Evolutionary conservation across 371 early-diverging fungal genomes (phyloP).

Genomic region (Mortierella sp.): DNA sequence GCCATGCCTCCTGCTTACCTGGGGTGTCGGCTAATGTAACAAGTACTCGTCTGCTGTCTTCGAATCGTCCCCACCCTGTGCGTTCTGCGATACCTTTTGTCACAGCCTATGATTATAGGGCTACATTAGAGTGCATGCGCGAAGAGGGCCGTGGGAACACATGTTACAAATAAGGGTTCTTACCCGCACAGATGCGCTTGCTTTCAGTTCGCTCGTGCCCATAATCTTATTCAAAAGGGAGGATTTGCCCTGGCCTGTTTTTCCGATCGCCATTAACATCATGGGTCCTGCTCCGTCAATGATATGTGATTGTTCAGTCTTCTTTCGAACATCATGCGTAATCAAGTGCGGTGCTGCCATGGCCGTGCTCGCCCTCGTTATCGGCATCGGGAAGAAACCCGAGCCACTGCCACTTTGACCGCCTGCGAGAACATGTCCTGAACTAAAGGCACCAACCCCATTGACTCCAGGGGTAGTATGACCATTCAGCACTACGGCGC

Average conservation of each 20-base stretch:
- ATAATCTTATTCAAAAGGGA: conserved; percentile 62
- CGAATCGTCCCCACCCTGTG: conserved; percentile 59
- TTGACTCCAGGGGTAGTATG: no score
- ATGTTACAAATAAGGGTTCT: not conserved
- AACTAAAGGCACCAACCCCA: no score
- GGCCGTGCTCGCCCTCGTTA: conserved; percentile 27
- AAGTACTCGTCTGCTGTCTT: conserved; percentile 53
- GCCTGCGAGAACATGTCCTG: not conserved
- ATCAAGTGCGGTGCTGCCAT: conserved; percentile 27
- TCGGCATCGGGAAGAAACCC: conserved; percentile 24
- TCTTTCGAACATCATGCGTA: conserved; percentile 34
- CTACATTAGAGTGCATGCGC: not conserved
- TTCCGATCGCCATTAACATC: conserved; percentile 49
- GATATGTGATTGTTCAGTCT: conserved; percentile 30
- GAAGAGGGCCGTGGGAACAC: not conserved
- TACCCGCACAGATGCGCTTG: conserved; percentile 60
- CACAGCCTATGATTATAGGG: conserved; percentile 48
- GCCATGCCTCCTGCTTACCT: conserved; percentile 15
- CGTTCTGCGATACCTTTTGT: conserved; percentile 62
- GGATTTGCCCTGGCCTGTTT: conserved; percentile 57
- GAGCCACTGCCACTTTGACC: conserved; percentile 19
- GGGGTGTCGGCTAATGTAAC: conserved; percentile 66
- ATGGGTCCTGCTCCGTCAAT: conserved; percentile 46
- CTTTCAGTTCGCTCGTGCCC: conserved; percentile 59
- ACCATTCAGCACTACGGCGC: no score